Evolutionary conservation across 768 basidiomycete species (phyloP).

Genomic region (Imleria badia): DNA sequence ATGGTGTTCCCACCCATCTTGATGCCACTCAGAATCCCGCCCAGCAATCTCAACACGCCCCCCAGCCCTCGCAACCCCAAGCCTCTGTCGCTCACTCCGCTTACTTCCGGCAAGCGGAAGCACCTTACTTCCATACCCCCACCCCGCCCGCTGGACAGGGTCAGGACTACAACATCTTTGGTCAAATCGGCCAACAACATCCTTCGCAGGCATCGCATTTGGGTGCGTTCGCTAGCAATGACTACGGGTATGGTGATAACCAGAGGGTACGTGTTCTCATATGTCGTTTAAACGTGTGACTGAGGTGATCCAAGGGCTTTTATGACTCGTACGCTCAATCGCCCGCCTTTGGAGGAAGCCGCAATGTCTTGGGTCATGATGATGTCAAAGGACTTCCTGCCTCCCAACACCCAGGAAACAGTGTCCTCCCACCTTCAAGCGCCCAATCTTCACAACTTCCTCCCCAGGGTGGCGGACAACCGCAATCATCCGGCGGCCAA

Average conservation of each 20-base stretch:
- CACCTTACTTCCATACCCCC: slow-evolving; percentile 74
- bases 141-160: slow-evolving; percentile 69
- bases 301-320: slow-evolving; percentile 53
- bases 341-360: slow-evolving; percentile 55
- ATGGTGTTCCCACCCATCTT: slow-evolving; percentile 60
- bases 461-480: slow-evolving; percentile 50
- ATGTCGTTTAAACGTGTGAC: slow-evolving; percentile 1
- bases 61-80: slow-evolving; percentile 36
- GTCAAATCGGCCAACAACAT: slow-evolving; percentile 59
- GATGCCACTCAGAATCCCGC: slow-evolving; percentile 51
- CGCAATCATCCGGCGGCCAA: slow-evolving; percentile 59
- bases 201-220: slow-evolving; percentile 50
- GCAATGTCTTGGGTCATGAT: slow-evolving; percentile 68
- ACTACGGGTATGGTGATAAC: slow-evolving; percentile 68
- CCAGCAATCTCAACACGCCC: slow-evolving; percentile 44
- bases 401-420: slow-evolving; percentile 52
- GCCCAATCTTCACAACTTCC: slow-evolving; percentile 53
- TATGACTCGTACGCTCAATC: slow-evolving; percentile 75
- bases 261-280: slow-evolving; percentile 51
- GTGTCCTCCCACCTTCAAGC: slow-evolving; percentile 51
- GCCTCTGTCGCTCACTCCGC: slow-evolving; percentile 60
- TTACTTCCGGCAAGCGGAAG: slow-evolving; percentile 71
- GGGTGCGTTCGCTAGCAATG: slow-evolving; percentile 56
- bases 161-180: slow-evolving; percentile 65
- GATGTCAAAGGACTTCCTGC: slow-evolving; percentile 71